These are phyloP conservation scores for Russula griseocarnosa DNA, from an alignment of 768 basidiomycete genomes.

Conservation along the genomic window DNA sequence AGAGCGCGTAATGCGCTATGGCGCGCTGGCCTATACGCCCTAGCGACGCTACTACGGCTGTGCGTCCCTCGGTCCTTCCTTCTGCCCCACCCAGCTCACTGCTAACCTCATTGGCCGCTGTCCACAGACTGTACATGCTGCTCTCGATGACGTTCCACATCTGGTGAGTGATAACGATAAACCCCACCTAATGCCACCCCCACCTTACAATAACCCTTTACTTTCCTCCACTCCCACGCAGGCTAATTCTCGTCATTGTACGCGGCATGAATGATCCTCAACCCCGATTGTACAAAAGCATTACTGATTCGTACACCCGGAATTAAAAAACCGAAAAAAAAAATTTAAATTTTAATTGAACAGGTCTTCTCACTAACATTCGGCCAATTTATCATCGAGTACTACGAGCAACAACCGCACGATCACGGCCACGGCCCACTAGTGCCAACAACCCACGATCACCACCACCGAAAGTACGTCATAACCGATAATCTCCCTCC, in stretches of 20 bases:
- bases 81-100: neutral
- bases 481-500: no score
- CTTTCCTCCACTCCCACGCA: slow-evolving; percentile 29
- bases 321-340: neutral
- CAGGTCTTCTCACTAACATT: slow-evolving; percentile 55
- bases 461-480: slow-evolving; percentile 20
- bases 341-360: no score
- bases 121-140: slow-evolving; percentile 62
- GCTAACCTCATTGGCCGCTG: slow-evolving; percentile 7
- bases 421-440: neutral
- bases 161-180: no score
- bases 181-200: no score
- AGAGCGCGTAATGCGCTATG: slow-evolving; percentile 48
- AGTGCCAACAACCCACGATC: neutral
- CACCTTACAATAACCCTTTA: no score
- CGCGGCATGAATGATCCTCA: slow-evolving; percentile 24
- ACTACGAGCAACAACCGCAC: slow-evolving; percentile 35
- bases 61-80: slow-evolving; percentile 36
- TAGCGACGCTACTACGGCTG: slow-evolving; percentile 59
- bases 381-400: slow-evolving; percentile 57
- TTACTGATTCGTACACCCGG: neutral
- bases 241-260: slow-evolving; percentile 51
- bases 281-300: neutral
- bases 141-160: slow-evolving; percentile 66
- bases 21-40: slow-evolving; percentile 52